Evolutionary conservation across 2,329 filamentous ascomycete genomes (phyloP), one percentile per base, ranked within the genome.

Genomic region (Diaporthe humulicola): DNA sequence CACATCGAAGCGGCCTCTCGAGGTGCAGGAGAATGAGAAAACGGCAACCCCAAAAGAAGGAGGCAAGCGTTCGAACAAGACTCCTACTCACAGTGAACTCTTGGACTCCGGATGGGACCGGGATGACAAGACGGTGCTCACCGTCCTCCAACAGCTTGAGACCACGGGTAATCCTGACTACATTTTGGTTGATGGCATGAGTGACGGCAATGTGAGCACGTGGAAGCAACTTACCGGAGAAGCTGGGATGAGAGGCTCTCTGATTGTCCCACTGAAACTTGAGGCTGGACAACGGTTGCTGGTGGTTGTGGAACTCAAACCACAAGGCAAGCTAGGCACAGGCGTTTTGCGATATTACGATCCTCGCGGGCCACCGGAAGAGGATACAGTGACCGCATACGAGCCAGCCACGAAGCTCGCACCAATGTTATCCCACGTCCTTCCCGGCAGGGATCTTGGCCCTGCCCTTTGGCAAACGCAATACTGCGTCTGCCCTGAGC

Each of bases 51-150:
- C 3, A 3, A 22, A 38, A 36, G 42, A 22, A 3, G 25, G 10
- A 22, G 19, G 1, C 15, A 74, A 74, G 73, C 73, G 73, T 7
- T n/a, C 61, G 9, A 57, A 74, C 2, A 67, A 22, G 1, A 42
- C n/a, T 22, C 17, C 25, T n/a, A 73, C 73, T 33, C 52, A 33
- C 7, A 48, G 33, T 30, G 30, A 50, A 17, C 69, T 74, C 2
- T 33, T 74, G 40, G 64, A 69, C 33, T 28, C 33, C 48, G 52
- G 30, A 36, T 36, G 33, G 4, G 52, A 75, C 28, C 71, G 73
- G 64, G 73, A 75, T 19, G 58, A 74, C 52, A 52, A 74, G 50
- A 73, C 54, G 4, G 56, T 69, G 2, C 48, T 69, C 50, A 54
- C 52, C 40, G 52, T 74, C 9, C 61, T 74, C 22, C 38, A 73